Evolutionary conservation across 2,329 filamentous ascomycete species (phyloP).

Genomic region (Fusarium pilosicola): DNA sequence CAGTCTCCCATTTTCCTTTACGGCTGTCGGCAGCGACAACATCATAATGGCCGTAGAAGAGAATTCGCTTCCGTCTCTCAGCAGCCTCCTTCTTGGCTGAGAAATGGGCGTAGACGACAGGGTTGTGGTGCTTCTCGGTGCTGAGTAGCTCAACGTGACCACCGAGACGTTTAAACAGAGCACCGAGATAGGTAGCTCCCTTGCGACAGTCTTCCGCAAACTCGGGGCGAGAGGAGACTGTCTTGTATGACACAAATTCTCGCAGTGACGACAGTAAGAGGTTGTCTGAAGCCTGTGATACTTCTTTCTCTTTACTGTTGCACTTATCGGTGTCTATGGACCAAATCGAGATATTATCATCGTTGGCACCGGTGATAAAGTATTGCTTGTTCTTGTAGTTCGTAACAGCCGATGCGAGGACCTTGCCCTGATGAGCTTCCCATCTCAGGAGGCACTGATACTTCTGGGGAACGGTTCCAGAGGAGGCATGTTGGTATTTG

Average conservation of each 20-base stretch:
- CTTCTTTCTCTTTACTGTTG: constrained; percentile 51
- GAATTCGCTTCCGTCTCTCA: constrained; percentile 79
- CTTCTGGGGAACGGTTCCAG: constrained; percentile 74
- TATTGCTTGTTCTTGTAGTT: constrained; percentile 77
- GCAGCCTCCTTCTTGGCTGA: constrained; percentile 75
- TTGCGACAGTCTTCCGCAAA: constrained; percentile 92
- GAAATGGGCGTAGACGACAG: constrained; percentile 93
- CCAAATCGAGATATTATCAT: constrained; percentile 91
- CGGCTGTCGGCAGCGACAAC: constrained; percentile 90
- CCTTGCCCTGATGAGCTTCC: constrained; percentile 86
- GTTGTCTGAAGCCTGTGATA: constrained; percentile 55
- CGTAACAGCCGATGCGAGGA: constrained; percentile 84
- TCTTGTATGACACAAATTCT: constrained; percentile 91
- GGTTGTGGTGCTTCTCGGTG: constrained; percentile 82
- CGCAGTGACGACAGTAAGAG: constrained; percentile 76
- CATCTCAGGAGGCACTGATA: constrained; percentile 83
- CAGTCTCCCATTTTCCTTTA: constrained; percentile 82
- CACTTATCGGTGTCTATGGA: constrained; percentile 64
- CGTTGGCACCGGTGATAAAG: constrained; percentile 95
- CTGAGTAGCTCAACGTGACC: constrained; percentile 91
- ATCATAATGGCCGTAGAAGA: constrained; percentile 99
- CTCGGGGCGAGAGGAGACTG: constrained; percentile 85
- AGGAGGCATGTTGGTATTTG: constrained; percentile 59
- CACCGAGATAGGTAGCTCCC: constrained; percentile 89
- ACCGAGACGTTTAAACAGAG: constrained; percentile 91